Base-by-base conservation (phyloP, 2,329 filamentous ascomycete species). In the Clonostachys byssicola region DNA sequence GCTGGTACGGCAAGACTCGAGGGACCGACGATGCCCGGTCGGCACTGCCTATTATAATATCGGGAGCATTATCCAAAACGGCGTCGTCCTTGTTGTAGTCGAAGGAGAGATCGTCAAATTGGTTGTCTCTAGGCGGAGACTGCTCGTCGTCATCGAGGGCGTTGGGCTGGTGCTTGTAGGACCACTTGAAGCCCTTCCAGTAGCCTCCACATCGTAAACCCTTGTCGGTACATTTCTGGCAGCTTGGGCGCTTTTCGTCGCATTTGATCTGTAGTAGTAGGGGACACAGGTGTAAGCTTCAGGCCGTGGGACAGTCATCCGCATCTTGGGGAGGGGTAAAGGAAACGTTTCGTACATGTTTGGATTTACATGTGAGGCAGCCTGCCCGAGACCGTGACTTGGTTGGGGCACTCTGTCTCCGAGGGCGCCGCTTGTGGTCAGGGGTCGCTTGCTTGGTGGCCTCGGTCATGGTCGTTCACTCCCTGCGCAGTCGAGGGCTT, bases 101-200 rank as follows among this genome's bases (percentile, higher is more conserved):
- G 47, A 41, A 2, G 51, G 43, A 12, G 48, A 12, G 23, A 33
- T 40, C 14, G 35, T 40, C 36, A 14, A 40, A 33, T 40, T 34
- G 30, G 42, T 36, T 47, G 30, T 34, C 33, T 42, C 33, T 33
- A 13, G 42, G 36, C 46, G 36, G 30, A 16, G 35, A 23, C 36
- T 34, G 39, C 14, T 42, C 34, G 12, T 42, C 38, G 40, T 9
- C 34, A 34, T 35, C 23, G 13, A 16, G 33, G 34, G 13, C 14
- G 43, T 33, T 17, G 17, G 34, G n/a, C 45, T 70, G 67, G 47
- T 71, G 65, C 41, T 71, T 71, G 51, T 67, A 70, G 0, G 68
- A 70, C 68, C 68, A 71, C 36, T 64, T 65, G 41, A 70, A 60
- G 17, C 62, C 60, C 18, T 53, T 53, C 51, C 54, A 54, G 16